Evolutionary conservation across 768 basidiomycete species (phyloP).

Genomic region (Boletus vermiculosoides): DNA sequence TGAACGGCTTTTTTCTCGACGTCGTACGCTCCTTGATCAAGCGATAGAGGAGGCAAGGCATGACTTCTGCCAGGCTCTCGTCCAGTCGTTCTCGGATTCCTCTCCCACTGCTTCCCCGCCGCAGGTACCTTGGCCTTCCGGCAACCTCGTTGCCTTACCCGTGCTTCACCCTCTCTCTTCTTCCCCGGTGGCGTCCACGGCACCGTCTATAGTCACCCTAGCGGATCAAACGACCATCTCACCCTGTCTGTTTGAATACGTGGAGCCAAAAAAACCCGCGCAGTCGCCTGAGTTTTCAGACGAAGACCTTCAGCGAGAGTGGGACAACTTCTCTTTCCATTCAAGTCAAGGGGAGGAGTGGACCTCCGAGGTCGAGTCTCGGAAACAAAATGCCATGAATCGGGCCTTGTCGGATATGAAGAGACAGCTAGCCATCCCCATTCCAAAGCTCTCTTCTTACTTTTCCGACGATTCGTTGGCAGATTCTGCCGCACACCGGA

Average conservation of each 20-base stretch:
- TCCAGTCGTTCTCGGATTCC: not conserved
- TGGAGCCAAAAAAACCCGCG: not conserved
- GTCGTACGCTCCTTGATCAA: not conserved
- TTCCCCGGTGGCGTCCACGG: not conserved
- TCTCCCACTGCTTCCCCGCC: not conserved
- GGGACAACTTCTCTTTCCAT: slow-evolving; percentile 12
- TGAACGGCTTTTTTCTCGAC: not conserved
- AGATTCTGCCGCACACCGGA: not conserved
- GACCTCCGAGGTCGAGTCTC: slow-evolving; percentile 12
- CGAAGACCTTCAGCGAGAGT: slow-evolving; percentile 9
- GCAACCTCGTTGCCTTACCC: not conserved
- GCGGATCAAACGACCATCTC: not conserved
- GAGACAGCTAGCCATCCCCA: slow-evolving; percentile 6
- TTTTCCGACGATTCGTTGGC: slow-evolving; percentile 10
- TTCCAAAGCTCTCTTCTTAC: slow-evolving; percentile 8
- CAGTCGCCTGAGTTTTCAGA: slow-evolving; percentile 11
- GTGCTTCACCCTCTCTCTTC: too few species aligned
- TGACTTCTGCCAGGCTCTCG: slow-evolving; percentile 8
- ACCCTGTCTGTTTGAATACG: not conserved
- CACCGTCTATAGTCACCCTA: not conserved
- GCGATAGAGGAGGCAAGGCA: slow-evolving; percentile 6
- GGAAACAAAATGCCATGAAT: slow-evolving; percentile 10
- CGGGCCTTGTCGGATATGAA: slow-evolving; percentile 4
- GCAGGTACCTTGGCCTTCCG: not conserved
- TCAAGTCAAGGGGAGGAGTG: slow-evolving; percentile 10